Conservation (phyloP, 1,284 basidiomycete species). For the Cerioporus squamosus region DNA sequence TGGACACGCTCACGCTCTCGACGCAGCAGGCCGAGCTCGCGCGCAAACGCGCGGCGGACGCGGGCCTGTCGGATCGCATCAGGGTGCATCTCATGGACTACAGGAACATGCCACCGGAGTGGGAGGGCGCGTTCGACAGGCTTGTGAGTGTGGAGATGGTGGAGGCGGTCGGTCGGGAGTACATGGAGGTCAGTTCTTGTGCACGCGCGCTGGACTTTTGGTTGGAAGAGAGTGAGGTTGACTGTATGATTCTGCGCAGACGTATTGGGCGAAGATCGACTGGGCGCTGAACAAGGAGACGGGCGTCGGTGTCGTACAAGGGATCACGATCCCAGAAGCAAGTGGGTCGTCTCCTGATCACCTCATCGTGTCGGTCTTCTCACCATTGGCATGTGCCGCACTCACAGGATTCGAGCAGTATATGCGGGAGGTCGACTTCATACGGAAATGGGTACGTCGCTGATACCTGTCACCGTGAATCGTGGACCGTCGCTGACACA, state of each 20-base stretch:
- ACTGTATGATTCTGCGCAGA: conserved; percentile 20
- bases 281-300: conserved; percentile 68
- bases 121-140: conserved; percentile 70
- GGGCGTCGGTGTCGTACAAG: conserved; percentile 76
- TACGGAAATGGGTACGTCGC: conserved; percentile 72
- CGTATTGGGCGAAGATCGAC: conserved; percentile 71
- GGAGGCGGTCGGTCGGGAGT: conserved; percentile 77
- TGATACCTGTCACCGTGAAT: not conserved
- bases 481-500: no score
- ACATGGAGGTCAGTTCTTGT: conserved; percentile 45
- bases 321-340: conserved; percentile 81
- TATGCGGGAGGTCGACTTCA: conserved; percentile 72
- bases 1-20: conserved; percentile 81
- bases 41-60: conserved; percentile 54
- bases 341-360: conserved; percentile 52
- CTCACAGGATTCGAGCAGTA: conserved; percentile 58
- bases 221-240: not conserved
- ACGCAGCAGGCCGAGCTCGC: conserved; percentile 72
- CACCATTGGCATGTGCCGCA: not conserved
- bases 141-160: conserved; percentile 84
- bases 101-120: conserved; percentile 62
- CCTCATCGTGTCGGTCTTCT: no score
- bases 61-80: conserved; percentile 49
- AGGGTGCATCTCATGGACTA: conserved; percentile 82
- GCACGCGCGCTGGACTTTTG: not conserved